Conservation (phyloP, 352 stramenopile species). For the Phytophthora multivora region DNA sequence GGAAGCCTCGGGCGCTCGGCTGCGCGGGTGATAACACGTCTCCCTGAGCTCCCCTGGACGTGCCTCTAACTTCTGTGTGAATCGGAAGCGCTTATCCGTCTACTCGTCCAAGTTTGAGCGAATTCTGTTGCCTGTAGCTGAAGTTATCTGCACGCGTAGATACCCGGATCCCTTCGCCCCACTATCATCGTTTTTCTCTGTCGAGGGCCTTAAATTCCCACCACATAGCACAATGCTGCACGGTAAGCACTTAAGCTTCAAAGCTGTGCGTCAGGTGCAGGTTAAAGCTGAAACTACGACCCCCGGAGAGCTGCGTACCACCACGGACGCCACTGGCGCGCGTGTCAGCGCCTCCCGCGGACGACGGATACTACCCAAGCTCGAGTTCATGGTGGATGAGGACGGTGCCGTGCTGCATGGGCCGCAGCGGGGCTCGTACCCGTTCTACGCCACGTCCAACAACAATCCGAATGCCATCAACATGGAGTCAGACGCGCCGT, state of each 20-base stretch:
- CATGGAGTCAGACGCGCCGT: constrained; percentile 23
- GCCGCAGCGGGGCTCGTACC: constrained; percentile 61
- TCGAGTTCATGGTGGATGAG: constrained; percentile 87
- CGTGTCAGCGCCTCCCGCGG: constrained; percentile 65
- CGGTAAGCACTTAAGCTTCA: constrained; percentile 85
- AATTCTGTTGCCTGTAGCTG: background rate
- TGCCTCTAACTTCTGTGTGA: background rate
- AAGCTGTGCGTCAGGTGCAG: constrained; percentile 78
- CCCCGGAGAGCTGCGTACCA: constrained; percentile 73
- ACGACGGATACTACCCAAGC: constrained; percentile 76
- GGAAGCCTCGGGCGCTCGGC: constrained; percentile 17
- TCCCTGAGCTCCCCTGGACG: constrained; percentile 1
- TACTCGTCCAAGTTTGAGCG: background rate
- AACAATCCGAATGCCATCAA: constrained; percentile 11
- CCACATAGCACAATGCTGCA: constrained; percentile 50
- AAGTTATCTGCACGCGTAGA: constrained; percentile 12
- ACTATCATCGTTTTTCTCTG: background rate
- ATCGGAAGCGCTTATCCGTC: constrained; percentile 7
- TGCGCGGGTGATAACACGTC: constrained; percentile 26
- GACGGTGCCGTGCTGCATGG: constrained; percentile 81
- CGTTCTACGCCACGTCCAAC: constrained; percentile 27
- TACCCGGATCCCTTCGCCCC: background rate
- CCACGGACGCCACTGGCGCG: constrained; percentile 65
- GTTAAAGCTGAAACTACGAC: constrained; percentile 89
- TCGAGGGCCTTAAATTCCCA: background rate